Conservation (phyloP, 495 filamentous ascomycete genomes). For the Jackrogersella minutella region DNA sequence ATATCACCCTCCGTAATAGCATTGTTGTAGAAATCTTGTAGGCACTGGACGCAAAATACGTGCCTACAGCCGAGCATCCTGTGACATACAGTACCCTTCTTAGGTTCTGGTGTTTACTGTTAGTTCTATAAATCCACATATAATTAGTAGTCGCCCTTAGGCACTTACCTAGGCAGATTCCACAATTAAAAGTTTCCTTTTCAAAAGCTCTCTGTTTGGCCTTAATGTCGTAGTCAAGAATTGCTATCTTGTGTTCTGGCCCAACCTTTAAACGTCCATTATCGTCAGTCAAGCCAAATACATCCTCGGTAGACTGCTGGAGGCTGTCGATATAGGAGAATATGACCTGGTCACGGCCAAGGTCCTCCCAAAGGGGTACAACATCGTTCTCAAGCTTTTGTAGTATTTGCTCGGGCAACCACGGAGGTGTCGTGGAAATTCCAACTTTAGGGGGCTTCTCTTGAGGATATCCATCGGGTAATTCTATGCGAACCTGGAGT, state of each 20-base stretch:
- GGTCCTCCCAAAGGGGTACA: constrained; percentile 78
- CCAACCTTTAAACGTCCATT: constrained; percentile 62
- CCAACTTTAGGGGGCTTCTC: constrained; percentile 69
- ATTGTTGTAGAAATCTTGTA: constrained; percentile 88
- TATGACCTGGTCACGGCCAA: constrained; percentile 76
- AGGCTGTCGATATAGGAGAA: constrained; percentile 88
- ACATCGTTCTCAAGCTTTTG: constrained; percentile 67
- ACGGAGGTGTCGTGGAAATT: constrained; percentile 71
- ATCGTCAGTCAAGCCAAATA: constrained; percentile 72
- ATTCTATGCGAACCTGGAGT: constrained; percentile 68
- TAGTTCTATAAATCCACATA: constrained; percentile 30
- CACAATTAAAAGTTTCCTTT: constrained; percentile 86
- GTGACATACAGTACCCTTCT: constrained; percentile 86
- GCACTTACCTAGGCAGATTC: constrained; percentile 75
- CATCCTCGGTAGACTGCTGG: constrained; percentile 78
- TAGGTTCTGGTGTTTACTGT: constrained; percentile 70
- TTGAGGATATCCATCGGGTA: constrained; percentile 81
- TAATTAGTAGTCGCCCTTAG: background rate
- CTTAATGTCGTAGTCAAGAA: constrained; percentile 82
- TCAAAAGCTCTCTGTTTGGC: constrained; percentile 78
- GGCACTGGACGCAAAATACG: constrained; percentile 86
- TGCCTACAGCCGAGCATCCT: constrained; percentile 80
- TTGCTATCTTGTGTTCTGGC: constrained; percentile 68
- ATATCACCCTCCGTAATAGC: constrained; percentile 89
- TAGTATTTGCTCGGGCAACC: constrained; percentile 71